Base-by-base conservation (phyloP, 352 stramenopile species). In the Globisporangium ultimum region DNA sequence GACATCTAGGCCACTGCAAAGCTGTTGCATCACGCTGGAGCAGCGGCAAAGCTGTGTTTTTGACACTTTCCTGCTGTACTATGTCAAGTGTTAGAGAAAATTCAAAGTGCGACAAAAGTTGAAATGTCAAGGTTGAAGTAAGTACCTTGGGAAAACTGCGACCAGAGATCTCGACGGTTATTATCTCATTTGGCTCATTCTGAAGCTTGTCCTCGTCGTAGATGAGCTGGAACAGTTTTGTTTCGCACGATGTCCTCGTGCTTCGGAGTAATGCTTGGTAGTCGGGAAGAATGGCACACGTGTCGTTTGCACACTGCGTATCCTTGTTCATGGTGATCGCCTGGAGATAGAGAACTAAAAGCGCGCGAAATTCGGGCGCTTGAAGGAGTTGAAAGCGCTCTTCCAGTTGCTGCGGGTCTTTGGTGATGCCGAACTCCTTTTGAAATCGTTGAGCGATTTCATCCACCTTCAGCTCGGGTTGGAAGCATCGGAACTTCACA, bases 201-300 rank as follows among this genome's bases (percentile, higher is more conserved):
- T 79, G 62, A 45, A 60, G 54, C 52, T 92, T 89, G n/a, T 87
- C 68, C 24, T 77, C 61, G 36, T 84, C 68, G 56, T 90, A 87
- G n/a, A 85, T 68, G 28, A 88, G 68, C 51, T 89, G 80, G 17
- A 88, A 80, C 15, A 90, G 68, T 24, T 69, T 69, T 0, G 69
- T 84, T 58, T 89, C 80, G 28, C 80, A 89, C 0, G 70, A 78
- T 6, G 78, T 78, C 14, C 74, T 70, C 9, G 76, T 70, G 22
- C 74, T 76, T 24, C 76, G 72, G 6, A 92, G 61, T 3, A 87
- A 50, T 14, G 63, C 22, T 9, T 86, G 78, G 40, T 83, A 88
- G 42, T 72, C 68, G 2, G 77, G 66, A 46, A 80, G 66, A 53
- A 78, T 66, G 22, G 64, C 53, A 54, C 68, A 72, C 36, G 70